A percentile compares a stretch with the other conserved stretches of the same genome.
These are phyloP conservation scores for Musa troglodytarum DNA, from an alignment of 176 grass and related monocot species.

Conservation along the genomic window DNA sequence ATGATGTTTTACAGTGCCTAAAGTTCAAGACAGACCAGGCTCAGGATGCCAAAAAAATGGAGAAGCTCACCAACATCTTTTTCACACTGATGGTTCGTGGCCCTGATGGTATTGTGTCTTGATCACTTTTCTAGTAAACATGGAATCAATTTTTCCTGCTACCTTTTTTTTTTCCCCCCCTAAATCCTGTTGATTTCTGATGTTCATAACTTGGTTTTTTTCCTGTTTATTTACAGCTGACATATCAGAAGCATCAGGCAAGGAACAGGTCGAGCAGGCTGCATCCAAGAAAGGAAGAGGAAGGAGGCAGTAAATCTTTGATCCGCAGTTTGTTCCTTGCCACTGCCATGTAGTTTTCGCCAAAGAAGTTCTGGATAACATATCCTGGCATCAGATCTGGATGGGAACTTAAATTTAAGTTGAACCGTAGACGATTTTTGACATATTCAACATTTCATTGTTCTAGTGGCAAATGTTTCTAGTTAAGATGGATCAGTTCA, in stretches of 20 bases:
- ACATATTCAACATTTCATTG: no score
- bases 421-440: no score
- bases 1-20: conserved; percentile 47
- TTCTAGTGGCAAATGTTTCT: no score
- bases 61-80: conserved; percentile 91
- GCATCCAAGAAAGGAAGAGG: conserved; percentile 82
- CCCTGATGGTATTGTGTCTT: conserved; percentile 54
- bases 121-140: not conserved
- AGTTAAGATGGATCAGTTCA: no score
- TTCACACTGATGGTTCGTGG: conserved; percentile 85
- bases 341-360: no score
- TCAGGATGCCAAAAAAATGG: conserved; percentile 98
- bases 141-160: not conserved
- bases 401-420: no score
- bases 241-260: conserved; percentile 71
- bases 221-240: conserved; percentile 42
- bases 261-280: conserved; percentile 83
- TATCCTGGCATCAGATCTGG: no score
- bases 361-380: no score
- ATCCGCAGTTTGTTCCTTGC: not conserved
- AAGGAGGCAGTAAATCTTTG: conserved; percentile 51
- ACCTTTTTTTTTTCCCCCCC: not conserved
- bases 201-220: conserved; percentile 3
- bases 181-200: not conserved
- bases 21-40: conserved; percentile 97